Base-by-base conservation (phyloP, 2,329 filamentous ascomycete genomes). In the Fusarium odoratissimum region DNA sequence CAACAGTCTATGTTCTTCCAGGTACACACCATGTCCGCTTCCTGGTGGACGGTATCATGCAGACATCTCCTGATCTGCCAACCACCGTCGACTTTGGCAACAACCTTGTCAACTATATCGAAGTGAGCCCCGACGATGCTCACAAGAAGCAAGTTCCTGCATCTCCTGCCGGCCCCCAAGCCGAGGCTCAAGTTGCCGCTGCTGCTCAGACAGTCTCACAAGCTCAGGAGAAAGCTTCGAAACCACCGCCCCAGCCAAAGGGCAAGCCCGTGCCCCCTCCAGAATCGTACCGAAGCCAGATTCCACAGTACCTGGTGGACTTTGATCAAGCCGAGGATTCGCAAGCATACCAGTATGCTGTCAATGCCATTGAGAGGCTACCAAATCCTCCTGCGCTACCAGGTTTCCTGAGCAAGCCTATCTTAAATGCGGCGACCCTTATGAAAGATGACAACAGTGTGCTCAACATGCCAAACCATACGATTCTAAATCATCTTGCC, bases 401-500 rank as follows among this genome's bases (percentile, higher is more conserved):
- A 2, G 91, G 96, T 54, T 98, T 98, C 84, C 85, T 99, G 55
- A 93, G 92, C 75, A 97, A 97, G 84, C 96, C 95, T 37, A 98
- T 99, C 67, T 84, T 99, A 73, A 99, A 99, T 81, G 93, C 93
- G 54, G 92, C 91, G 5, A 95, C 94, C 31, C 91, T 95, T 11
- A 94, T 97, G 87, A 98, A 98, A 85, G 96, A 99, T 80, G 96
- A 99, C 83, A 97, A 95, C 82, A 98, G 95, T 83, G 96, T 99
- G 69, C 85, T 99, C 72, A 96, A 94, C 75, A 95, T 98, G 89
- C 96, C 96, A 19, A 99, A 98, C 78, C 95, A 99, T 79, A 98
- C 96, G 1, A 94, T 98, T 37, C 85, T 99, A 71, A 99, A 99
- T 76, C 96, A 99, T 82, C 86, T 99, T 75, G 95, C 95, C 54